Evolutionary conservation across 805 yeast species (phyloP), one percentile per base, ranked within the genome.

Genomic region (Nakazawaea peltata): DNA sequence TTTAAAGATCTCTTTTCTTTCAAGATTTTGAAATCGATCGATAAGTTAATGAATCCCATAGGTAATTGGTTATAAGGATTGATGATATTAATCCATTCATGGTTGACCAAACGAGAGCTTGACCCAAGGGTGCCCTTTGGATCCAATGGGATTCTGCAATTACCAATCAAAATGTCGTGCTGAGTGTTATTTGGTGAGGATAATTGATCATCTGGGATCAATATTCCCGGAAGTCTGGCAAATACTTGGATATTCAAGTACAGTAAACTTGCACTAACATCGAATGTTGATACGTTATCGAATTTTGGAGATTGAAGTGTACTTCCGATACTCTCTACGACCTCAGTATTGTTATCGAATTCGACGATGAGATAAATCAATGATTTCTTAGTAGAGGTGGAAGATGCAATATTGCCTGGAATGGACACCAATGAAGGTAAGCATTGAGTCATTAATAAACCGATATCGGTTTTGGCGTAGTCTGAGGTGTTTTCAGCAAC

Each of bases 261-360:
- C 36, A 82, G 77, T 26, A 54, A 45, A 27, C 69, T 67, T 41
- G 80, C 66, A 3, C 81, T 72, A 26, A 88, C 94, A 68, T 92
- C 99, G 51, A 92, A 92, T 3, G 88, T 77, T 12, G 94, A 82
- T 9, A 86, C 86, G 47, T 83, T 83, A 56, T 87, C 92, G 76
- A 94, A 92, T 13, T 74, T 73, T 1, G 96, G 90, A 38, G 69
- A 65, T 28, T 73, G 71, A 41, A 86, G 75, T 0, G 94, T 74
- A 26, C 95, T 96, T 35, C 82, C 74, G 19, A 78, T 74, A 2
- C 97, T 92, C 46, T 87, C 94, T 33, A 90, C 77, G 12, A 87
- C 71, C 44, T 92, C 81, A 45, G 88, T 92, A 33, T 90, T 86
- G 58, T 92, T 92, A 59, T 92, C 99, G 53, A 87, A 90, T 58